phyloP scores from a whole-genome alignment of 2,329 filamentous ascomycete species.

The Amauroascus verrucosus region DNA sequence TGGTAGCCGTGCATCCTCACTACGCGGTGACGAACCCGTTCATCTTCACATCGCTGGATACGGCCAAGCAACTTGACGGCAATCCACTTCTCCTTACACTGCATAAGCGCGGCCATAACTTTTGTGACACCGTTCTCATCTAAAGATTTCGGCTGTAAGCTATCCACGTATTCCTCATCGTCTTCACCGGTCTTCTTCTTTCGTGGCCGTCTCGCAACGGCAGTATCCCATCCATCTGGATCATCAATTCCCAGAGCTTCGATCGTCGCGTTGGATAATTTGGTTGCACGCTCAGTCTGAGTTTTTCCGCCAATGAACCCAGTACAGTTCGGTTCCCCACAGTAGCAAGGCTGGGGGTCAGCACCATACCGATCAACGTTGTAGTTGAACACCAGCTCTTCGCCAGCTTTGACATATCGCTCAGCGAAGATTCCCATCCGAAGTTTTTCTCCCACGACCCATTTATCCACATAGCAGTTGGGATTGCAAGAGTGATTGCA shows the following conservation, averaged over 20 bases:
- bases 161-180: conserved; percentile 91
- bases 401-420: conserved; percentile 71
- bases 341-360: conserved; percentile 94
- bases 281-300: conserved; percentile 89
- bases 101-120: conserved; percentile 92
- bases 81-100: conserved; percentile 99
- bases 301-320: conserved; percentile 97
- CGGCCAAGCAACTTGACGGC: conserved; percentile 86
- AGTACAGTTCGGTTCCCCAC: conserved; percentile 84
- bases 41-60: conserved; percentile 77
- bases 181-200: conserved; percentile 89
- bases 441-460: conserved; percentile 93
- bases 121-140: conserved; percentile 78
- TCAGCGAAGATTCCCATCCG: conserved; percentile 98
- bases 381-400: conserved; percentile 98
- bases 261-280: conserved; percentile 77
- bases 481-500: conserved; percentile 99
- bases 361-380: conserved; percentile 97
- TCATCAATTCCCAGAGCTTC: conserved; percentile 94
- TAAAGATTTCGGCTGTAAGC: conserved; percentile 66
- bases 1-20: conserved; percentile 96
- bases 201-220: conserved; percentile 76
- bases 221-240: conserved; percentile 81
- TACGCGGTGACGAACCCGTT: conserved; percentile 75
- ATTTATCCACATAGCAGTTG: conserved; percentile 98